These are phyloP conservation scores for Orbilia quercus DNA, from an alignment of 2,329 filamentous ascomycete species.

Conservation along the genomic window DNA sequence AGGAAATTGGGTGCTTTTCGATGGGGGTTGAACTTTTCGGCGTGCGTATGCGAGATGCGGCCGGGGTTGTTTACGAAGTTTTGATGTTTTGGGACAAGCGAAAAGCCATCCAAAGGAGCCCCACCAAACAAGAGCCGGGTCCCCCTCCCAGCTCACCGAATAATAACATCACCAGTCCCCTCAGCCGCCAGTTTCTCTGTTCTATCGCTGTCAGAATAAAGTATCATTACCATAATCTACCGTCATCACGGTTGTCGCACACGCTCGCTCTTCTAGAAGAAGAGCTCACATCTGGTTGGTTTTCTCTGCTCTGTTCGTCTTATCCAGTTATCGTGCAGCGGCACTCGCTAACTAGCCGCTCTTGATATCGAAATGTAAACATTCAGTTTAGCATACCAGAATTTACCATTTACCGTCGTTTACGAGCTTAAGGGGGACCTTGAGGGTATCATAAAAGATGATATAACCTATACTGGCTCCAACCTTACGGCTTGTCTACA, in stretches of 20 bases:
- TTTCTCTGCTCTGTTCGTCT: neutral
- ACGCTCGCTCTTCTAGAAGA: slow-evolving; percentile 5
- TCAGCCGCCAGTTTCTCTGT: neutral
- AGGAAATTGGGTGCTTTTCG: neutral
- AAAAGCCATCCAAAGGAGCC: slow-evolving; percentile 10
- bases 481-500: neutral
- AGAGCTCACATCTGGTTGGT: slow-evolving; percentile 13
- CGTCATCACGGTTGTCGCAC: slow-evolving; percentile 2
- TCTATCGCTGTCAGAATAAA: slow-evolving; percentile 18
- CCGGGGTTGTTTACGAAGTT: slow-evolving; percentile 38
- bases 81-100: slow-evolving; percentile 54
- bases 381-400: slow-evolving; percentile 1
- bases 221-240: neutral
- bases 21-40: neutral
- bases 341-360: slow-evolving; percentile 34
- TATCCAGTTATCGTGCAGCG: slow-evolving; percentile 32
- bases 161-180: slow-evolving; percentile 16
- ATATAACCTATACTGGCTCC: slow-evolving; percentile 17
- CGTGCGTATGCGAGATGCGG: neutral
- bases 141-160: neutral
- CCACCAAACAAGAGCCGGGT: slow-evolving; percentile 14
- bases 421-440: neutral
- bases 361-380: slow-evolving; percentile 27
- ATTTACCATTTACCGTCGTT: neutral
- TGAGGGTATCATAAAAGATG: slow-evolving; percentile 12